Base-by-base conservation (phyloP, 2,329 filamentous ascomycete genomes). In the Metarhizium guizhouense region DNA sequence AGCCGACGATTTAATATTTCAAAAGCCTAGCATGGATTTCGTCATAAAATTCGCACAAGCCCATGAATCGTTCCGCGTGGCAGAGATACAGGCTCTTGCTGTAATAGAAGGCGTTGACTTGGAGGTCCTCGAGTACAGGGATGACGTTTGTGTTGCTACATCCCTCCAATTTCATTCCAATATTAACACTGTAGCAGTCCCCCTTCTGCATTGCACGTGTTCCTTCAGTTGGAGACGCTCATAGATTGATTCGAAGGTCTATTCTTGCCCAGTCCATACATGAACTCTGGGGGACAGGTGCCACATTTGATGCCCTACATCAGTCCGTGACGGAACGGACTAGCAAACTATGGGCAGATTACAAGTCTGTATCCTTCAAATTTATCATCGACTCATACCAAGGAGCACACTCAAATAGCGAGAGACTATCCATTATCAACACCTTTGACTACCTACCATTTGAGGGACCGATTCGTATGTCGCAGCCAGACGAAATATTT, bases 11-110 rank as follows among this genome's bases (percentile, higher is more conserved):
- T 34, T 34, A 11, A 34, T 34, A 25, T 11, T 11, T 34, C 32
- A 7, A 3, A 6, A 51, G 3, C 38, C 14, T n/a, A 51, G 30
- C 29, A 84, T 85, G 83, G 83, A 95, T 59, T 97, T 89, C 67
- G 80, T 99, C 58, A 85, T 99, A 60, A 88, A 93, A 64, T 91
- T 97, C 68, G 87, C 86, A 48, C 94, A 97, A 71, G 78, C 82
- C 57, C 92, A 97, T 70, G 90, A 96, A 74, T 87, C 83, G n/a
- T 99, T 99, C 68, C 87, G 93, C 43, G 77, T 84, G 55, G 83
- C 92, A 3, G 94, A 99, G 71, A 81, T 96, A 14, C 76, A 93
- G 65, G 85, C 94, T 29, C 76, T 99, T 20, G 91, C 90, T 4
- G 74, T 83, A 10, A 68, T 93, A 5, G 81, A 85, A 55, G 78